A percentile compares a stretch with the other conserved stretches of the same genome.
Conservation (phyloP, 345 rosid species). For the Alliaria petiolata region DNA sequence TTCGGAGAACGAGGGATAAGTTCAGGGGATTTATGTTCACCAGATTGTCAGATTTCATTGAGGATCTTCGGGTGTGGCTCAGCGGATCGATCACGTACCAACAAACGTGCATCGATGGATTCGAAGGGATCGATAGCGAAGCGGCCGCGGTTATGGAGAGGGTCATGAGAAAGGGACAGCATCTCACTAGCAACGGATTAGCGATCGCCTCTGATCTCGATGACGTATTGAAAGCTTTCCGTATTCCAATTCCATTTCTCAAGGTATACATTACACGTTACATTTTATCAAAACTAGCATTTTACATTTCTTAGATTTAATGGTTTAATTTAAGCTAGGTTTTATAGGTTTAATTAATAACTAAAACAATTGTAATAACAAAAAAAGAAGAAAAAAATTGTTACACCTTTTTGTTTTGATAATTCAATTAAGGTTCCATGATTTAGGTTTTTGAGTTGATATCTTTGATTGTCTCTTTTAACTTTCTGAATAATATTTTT, state of each 20-base stretch:
- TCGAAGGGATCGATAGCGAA: slow-evolving; percentile 45
- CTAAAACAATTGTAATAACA: background rate
- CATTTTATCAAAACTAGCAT: background rate
- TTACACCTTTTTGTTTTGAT: no score
- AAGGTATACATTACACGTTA: slow-evolving; percentile 1
- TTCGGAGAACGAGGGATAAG: slow-evolving; percentile 40
- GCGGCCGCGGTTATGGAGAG: slow-evolving; percentile 47
- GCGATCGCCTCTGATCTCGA: slow-evolving; percentile 55
- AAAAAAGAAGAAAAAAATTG: no score
- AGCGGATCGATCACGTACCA: slow-evolving; percentile 74
- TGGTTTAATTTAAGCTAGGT: background rate
- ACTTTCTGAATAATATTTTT: background rate
- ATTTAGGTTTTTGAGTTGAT: background rate
- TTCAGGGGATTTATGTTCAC: slow-evolving; percentile 39
- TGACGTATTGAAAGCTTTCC: slow-evolving; percentile 25
- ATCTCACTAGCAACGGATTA: slow-evolving; percentile 67
- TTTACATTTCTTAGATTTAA: background rate
- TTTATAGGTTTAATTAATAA: background rate
- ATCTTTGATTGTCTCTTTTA: background rate
- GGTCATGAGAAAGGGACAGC: slow-evolving; percentile 36
- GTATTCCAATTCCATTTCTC: slow-evolving; percentile 32
- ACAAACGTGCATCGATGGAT: slow-evolving; percentile 72
- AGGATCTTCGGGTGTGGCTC: slow-evolving; percentile 62
- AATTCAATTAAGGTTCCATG: background rate
- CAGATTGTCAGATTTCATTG: slow-evolving; percentile 34